Conservation (phyloP, 176 grass and related monocot species). For the Avena sativa region DNA sequence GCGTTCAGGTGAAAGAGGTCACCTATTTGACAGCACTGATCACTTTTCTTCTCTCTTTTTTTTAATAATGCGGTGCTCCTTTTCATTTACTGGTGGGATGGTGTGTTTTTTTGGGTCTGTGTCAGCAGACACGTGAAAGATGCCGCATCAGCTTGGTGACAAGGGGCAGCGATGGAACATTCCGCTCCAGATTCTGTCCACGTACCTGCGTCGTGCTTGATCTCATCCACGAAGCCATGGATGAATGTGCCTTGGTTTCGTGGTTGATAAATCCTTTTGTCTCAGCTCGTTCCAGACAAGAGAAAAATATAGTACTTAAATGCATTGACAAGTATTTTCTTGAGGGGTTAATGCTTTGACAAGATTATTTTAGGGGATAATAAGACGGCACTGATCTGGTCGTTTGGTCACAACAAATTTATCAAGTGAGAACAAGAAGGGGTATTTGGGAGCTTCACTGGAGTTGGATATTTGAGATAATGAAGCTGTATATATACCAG, state of each 20-base stretch:
- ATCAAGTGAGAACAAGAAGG: not conserved
- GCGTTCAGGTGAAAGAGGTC: not conserved
- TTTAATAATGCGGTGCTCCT: not conserved
- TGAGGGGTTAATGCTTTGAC: not conserved
- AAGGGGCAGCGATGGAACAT: too few relatives aligned
- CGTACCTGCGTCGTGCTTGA: not conserved
- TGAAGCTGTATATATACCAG: not conserved
- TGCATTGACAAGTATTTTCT: not conserved
- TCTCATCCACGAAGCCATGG: not conserved
- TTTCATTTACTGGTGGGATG: not conserved
- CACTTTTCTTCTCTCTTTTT: too few relatives aligned
- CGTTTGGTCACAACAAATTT: not conserved
- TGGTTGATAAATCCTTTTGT: too few relatives aligned
- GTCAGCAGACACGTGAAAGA: not conserved
- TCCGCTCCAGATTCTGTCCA: not conserved
- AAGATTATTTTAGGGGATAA: not conserved
- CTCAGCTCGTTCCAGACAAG: not conserved
- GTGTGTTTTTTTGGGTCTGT: not conserved
- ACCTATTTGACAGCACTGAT: not conserved
- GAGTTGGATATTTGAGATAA: constrained; percentile 6
- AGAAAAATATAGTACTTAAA: not conserved
- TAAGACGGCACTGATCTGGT: not conserved
- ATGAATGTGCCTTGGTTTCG: too few relatives aligned
- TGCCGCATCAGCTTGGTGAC: not conserved
- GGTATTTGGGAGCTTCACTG: not conserved